Percentiles rank a stretch among this genome's conserved stretches.
Conservation (phyloP, 768 basidiomycete genomes). For the Lactarius evosmus region DNA sequence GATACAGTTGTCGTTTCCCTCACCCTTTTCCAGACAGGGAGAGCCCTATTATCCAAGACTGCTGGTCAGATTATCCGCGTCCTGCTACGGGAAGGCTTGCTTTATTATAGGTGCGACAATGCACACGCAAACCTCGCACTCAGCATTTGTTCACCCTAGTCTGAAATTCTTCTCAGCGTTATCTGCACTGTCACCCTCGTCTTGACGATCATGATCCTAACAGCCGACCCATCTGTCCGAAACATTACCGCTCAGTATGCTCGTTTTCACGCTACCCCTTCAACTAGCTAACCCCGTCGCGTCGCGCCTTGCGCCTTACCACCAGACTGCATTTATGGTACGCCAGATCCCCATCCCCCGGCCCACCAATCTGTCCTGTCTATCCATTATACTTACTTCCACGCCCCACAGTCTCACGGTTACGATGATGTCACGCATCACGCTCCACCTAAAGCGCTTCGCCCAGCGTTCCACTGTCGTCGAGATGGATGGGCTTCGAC, state of each 20-base stretch:
- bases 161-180: slow-evolving; percentile 32
- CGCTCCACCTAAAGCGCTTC: slow-evolving; percentile 44
- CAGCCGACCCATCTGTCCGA: slow-evolving; percentile 33
- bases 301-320: not conserved
- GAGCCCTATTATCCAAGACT: not conserved
- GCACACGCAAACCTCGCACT: not conserved
- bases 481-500: not conserved
- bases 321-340: slow-evolving; percentile 18
- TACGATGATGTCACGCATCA: slow-evolving; percentile 68
- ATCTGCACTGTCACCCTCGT: slow-evolving; percentile 41
- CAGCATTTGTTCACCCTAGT: not conserved
- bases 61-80: slow-evolving; percentile 12
- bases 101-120: slow-evolving; percentile 19
- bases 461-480: slow-evolving; percentile 34
- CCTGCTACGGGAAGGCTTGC: slow-evolving; percentile 18
- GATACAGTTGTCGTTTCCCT: slow-evolving; percentile 39
- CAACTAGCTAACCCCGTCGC: not conserved
- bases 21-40: slow-evolving; percentile 35
- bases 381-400: not conserved
- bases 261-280: not conserved
- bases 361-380: not conserved
- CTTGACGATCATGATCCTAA: slow-evolving; percentile 40
- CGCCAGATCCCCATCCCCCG: not conserved
- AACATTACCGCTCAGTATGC: slow-evolving; percentile 39
- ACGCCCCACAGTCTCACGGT: slow-evolving; percentile 36